Conservation (phyloP, 2,329 filamentous ascomycete genomes). For the Colletotrichum musicola region DNA sequence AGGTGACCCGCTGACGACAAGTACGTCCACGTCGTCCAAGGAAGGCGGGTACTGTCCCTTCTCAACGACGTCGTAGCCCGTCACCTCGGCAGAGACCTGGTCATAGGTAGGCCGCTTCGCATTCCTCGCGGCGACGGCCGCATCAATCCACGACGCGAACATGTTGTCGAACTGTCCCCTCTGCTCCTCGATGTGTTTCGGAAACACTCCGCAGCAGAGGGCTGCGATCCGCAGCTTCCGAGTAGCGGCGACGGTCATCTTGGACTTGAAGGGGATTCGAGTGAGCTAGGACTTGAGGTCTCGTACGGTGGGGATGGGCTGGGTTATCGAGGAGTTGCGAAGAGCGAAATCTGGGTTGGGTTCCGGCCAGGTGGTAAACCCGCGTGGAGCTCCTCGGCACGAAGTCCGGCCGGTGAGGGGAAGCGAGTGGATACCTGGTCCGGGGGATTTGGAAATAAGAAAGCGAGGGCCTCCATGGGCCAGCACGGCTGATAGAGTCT, state of each 20-base stretch:
- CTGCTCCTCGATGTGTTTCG: background rate
- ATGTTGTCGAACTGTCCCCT: constrained; percentile 5
- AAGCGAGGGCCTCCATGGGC: no score
- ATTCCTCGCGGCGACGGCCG: background rate
- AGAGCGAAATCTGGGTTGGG: no score
- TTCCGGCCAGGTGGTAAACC: no score
- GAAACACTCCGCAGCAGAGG: background rate
- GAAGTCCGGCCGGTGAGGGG: no score
- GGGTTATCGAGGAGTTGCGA: no score
- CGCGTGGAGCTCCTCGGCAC: no score
- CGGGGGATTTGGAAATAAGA: no score
- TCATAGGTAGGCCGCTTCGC: background rate
- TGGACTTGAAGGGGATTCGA: background rate
- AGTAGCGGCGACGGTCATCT: constrained; percentile 1
- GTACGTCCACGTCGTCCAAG: constrained; percentile 48
- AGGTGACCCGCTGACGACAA: constrained; percentile 55
- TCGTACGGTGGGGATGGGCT: no score
- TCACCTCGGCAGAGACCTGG: constrained; percentile 42
- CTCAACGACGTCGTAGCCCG: constrained; percentile 50
- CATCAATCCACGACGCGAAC: constrained; percentile 1
- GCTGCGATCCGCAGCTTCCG: constrained; percentile 1
- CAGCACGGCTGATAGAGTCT: no score
- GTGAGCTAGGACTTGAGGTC: no score
- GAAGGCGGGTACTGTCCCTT: constrained; percentile 50
- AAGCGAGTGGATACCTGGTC: no score